Percentiles rank a stretch among this genome's conserved stretches.
Conservation (phyloP, 1,284 basidiomycete genomes). For the Microbotryomycetes sp. region DNA sequence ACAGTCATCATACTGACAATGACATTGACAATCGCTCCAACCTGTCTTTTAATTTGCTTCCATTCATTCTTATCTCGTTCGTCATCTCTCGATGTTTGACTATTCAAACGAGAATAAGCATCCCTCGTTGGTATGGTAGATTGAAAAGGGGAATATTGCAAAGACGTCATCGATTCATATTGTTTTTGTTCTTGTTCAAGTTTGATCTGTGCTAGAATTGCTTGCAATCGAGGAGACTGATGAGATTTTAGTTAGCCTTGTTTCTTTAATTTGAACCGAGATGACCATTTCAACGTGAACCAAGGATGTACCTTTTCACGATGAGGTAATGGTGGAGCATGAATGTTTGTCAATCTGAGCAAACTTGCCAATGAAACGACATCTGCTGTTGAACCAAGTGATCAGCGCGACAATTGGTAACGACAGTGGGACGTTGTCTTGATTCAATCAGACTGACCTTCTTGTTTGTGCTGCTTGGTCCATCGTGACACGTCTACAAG, state of each 20-base stretch:
- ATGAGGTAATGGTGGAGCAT: conserved; percentile 18
- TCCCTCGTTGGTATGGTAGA: conserved; percentile 20
- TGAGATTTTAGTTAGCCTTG: not conserved
- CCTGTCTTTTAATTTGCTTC: conserved; percentile 30
- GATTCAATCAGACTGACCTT: not conserved
- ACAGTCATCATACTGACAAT: conserved; percentile 35
- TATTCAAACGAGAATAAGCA: not conserved
- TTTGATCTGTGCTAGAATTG: conserved; percentile 32
- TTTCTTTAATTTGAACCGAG: not conserved
- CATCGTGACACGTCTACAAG: conserved; percentile 10
- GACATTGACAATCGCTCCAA: conserved; percentile 37
- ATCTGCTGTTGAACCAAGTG: not conserved
- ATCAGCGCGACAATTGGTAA: not conserved
- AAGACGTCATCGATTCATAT: conserved; percentile 30
- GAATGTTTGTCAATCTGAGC: conserved; percentile 15
- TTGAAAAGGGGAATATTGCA: conserved; percentile 1
- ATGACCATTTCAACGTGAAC: not conserved
- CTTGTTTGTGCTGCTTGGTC: not conserved
- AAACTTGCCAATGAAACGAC: conserved; percentile 12
- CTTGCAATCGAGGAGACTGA: conserved; percentile 33
- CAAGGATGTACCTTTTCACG: conserved; percentile 15
- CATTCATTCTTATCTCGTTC: conserved; percentile 31
- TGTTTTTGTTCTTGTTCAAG: conserved; percentile 26
- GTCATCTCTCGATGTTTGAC: not conserved
- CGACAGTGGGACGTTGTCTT: not conserved